Conservation (phyloP, 1,139 yeast species). For the Candida albicans region DNA sequence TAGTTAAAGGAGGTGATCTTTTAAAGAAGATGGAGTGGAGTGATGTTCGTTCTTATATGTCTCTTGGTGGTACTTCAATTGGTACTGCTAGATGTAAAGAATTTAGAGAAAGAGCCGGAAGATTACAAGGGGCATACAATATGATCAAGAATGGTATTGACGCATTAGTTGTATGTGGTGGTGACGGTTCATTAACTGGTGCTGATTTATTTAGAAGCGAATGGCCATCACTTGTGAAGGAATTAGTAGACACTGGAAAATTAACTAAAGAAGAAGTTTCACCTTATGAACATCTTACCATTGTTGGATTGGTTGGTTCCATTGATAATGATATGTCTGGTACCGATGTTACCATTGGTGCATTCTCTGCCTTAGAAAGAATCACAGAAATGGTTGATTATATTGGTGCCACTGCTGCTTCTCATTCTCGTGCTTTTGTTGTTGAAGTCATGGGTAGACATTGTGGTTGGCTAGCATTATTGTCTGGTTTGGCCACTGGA, state of each 20-base stretch:
- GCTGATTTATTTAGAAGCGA: slow-evolving; percentile 92
- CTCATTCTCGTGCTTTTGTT: slow-evolving; percentile 96
- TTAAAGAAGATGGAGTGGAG: slow-evolving; percentile 84
- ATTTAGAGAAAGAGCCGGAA: slow-evolving; percentile 81
- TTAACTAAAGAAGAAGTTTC: slow-evolving; percentile 58
- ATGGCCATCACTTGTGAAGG: slow-evolving; percentile 85
- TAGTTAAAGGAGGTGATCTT: slow-evolving; percentile 79
- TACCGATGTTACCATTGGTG: slow-evolving; percentile 96
- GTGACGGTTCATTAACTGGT: slow-evolving; percentile 97
- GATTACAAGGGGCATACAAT: slow-evolving; percentile 79
- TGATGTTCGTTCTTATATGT: slow-evolving; percentile 88
- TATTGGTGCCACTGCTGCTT: slow-evolving; percentile 94
- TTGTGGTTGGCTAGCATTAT: slow-evolving; percentile 97
- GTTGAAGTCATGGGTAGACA: slow-evolving; percentile 99
- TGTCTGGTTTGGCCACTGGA: slow-evolving; percentile 95
- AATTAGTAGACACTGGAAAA: slow-evolving; percentile 55
- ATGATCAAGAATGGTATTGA: slow-evolving; percentile 88
- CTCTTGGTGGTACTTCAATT: slow-evolving; percentile 91
- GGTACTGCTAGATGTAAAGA: slow-evolving; percentile 94
- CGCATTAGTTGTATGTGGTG: slow-evolving; percentile 97
- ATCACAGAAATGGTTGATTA: slow-evolving; percentile 92
- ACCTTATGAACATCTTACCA: slow-evolving; percentile 72
- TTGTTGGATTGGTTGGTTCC: slow-evolving; percentile 94
- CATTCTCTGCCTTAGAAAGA: slow-evolving; percentile 89
- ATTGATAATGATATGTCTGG: slow-evolving; percentile 97